Evolutionary conservation across 371 early-diverging fungal genomes (phyloP).

Genomic region (Umbelopsis sp.): DNA sequence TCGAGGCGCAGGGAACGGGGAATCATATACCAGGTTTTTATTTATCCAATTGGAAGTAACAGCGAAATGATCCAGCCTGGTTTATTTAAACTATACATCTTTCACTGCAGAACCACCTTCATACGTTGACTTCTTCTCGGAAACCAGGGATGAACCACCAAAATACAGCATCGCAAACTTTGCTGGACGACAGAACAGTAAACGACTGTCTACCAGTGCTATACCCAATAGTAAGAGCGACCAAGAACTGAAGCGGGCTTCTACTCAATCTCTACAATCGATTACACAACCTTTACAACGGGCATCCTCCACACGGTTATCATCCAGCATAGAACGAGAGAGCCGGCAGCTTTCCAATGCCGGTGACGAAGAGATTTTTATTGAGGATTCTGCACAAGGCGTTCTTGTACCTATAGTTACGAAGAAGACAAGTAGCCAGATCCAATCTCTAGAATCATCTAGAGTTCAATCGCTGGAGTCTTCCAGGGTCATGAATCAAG

Average conservation of each 20-base stretch:
- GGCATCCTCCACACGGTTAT: neutral
- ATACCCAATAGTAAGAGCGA: neutral
- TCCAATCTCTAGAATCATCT: neutral
- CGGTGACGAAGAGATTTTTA: slow-evolving; percentile 11
- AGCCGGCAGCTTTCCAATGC: slow-evolving; percentile 3
- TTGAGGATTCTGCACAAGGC: slow-evolving; percentile 7
- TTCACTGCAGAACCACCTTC: slow-evolving; percentile 35
- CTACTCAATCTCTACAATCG: neutral
- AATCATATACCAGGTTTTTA: slow-evolving; percentile 51
- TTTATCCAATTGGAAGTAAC: neutral
- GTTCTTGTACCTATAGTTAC: slow-evolving; percentile 6
- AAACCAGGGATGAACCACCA: neutral
- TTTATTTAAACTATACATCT: too few relatives aligned
- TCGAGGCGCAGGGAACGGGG: slow-evolving; percentile 79
- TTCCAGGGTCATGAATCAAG: neutral
- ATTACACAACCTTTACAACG: neutral
- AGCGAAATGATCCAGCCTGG: neutral
- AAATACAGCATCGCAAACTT: slow-evolving; percentile 17
- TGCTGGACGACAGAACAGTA: neutral
- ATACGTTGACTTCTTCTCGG: slow-evolving; percentile 36
- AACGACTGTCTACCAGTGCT: neutral
- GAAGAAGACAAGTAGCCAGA: neutral
- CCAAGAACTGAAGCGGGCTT: neutral
- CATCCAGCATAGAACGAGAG: neutral
- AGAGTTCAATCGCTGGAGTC: neutral